Evolutionary conservation across 306 rosid species (phyloP), one percentile per base, ranked within the genome.

Genomic region (Geum urbanum): DNA sequence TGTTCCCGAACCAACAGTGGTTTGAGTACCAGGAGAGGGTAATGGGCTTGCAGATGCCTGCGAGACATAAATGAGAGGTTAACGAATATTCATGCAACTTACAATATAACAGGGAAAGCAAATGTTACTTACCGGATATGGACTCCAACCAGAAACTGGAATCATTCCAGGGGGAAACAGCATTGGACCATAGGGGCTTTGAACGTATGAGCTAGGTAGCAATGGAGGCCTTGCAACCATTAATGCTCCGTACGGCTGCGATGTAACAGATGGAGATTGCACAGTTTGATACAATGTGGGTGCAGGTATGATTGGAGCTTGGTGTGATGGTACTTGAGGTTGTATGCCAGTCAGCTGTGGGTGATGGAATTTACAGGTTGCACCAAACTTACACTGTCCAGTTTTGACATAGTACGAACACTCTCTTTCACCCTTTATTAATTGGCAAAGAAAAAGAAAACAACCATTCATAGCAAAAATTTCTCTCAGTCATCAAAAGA

Each of bases 401-500:
- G 90, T 95, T 83, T 95, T 95, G 79, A 82, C 85, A 78, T 95
- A 95, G 87, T 91, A 95, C 20, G 99, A 87, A 72, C 99, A 95
- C 77, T 94, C 99, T 79, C 88, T 88, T 79, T 94, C 95, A 65
- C 99, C 97, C 99, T 94, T 88, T 77, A 53, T 68, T 10, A 45
- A 72, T 78, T 55, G 8, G 74, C 37, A 32, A 32, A 32, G 37
- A 32, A 32, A 32, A 32, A 32, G 37, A 19, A 77, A 80, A 66
- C 16, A 74, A 15, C 51, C 64, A 27, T 64, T 57, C 39, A 73
- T 5, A 22, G 49, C 62, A 35, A 77, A 35, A 80, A 39, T 39
- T 54, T 35, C 15, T 18, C 74, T 35, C 51, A 57, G 9, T 46
- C 24, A 15, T 67, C 60, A 75, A 32, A 82, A 53, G 9, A 56